phyloP scores from a whole-genome alignment of 1,139 yeast genomes.

The Geotrichum restrictum region DNA sequence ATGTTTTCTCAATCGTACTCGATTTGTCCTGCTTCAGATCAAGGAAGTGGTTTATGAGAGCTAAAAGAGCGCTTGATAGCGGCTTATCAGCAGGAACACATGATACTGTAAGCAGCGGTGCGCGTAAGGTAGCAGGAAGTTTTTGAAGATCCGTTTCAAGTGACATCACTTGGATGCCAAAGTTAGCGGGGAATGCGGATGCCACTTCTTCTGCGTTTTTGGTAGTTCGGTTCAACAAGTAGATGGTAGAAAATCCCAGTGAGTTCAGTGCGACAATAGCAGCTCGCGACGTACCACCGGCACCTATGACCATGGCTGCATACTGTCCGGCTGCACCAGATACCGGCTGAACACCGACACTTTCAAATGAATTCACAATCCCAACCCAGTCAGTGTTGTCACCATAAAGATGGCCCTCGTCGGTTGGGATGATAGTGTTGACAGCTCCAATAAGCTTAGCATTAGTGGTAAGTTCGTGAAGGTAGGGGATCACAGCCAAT shows the following conservation, averaged over 20 bases:
- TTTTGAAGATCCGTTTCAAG: slow-evolving; percentile 38
- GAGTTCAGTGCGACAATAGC: slow-evolving; percentile 81
- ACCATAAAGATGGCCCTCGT: slow-evolving; percentile 59
- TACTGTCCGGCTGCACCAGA: slow-evolving; percentile 25
- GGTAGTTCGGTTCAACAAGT: slow-evolving; percentile 75
- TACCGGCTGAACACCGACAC: slow-evolving; percentile 55
- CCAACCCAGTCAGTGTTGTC: slow-evolving; percentile 98
- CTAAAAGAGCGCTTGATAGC: slow-evolving; percentile 51
- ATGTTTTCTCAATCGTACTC: slow-evolving; percentile 43
- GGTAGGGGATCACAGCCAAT: slow-evolving; percentile 65
- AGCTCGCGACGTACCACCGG: slow-evolving; percentile 97
- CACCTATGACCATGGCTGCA: slow-evolving; percentile 67
- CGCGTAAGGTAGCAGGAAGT: slow-evolving; percentile 24
- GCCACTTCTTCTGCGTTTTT: slow-evolving; percentile 60
- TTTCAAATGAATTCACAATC: slow-evolving; percentile 61
- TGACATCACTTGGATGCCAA: slow-evolving; percentile 57
- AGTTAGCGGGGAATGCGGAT: slow-evolving; percentile 56
- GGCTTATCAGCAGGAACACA: slow-evolving; percentile 91
- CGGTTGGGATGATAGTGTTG: slow-evolving; percentile 68
- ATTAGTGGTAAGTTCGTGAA: slow-evolving; percentile 57
- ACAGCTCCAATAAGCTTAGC: slow-evolving; percentile 87
- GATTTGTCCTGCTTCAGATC: slow-evolving; percentile 36
- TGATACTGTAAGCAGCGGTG: slow-evolving; percentile 65
- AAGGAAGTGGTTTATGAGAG: slow-evolving; percentile 45
- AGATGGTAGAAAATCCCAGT: slow-evolving; percentile 73